Base-by-base conservation (phyloP, 139 green algal species). In the Micromonas pusilla region DNA sequence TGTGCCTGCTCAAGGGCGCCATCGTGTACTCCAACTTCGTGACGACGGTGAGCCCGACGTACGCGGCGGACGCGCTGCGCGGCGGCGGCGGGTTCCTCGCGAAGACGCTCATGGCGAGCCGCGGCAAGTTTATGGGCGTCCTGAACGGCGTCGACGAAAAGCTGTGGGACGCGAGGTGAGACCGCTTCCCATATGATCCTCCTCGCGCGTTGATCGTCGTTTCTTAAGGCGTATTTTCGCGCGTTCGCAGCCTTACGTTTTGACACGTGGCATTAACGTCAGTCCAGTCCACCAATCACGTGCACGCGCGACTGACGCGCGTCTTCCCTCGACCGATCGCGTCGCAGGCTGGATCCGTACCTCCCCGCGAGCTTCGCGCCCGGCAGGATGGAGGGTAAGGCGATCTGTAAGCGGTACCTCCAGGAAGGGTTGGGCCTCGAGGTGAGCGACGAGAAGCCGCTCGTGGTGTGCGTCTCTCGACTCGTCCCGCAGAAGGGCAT, bases 141-240 rank as follows among this genome's bases (percentile, higher is more conserved):
- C 85, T 98, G 5, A 98, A 98, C 80, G 94, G 94, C 79, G 97
- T 98, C 63, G 94, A 98, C 84, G 87, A 77, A 0, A 79, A 68
- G 52, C 79, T 90, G 67, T 97, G 93, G 93, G 84, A 97, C 81
- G 92, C 92, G 3, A 57, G n/a, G n/a, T n/a, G n/a, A n/a, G n/a
- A n/a, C n/a, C n/a, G n/a, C n/a, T n/a, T n/a, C n/a, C n/a, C n/a
- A n/a, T n/a, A n/a, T n/a, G n/a, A n/a, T n/a, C n/a, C n/a, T n/a
- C n/a, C n/a, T n/a, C n/a, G n/a, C n/a, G n/a, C n/a, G n/a, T n/a
- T n/a, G n/a, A n/a, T n/a, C n/a, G n/a, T n/a, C n/a, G n/a, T n/a
- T n/a, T n/a, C n/a, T n/a, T n/a, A n/a, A n/a, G n/a, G n/a, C n/a
- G n/a, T n/a, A n/a, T n/a, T n/a, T n/a, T n/a, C n/a, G n/a, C n/a